These are phyloP conservation scores for Babesia ovata DNA, from an alignment of 169 alveolate genomes.

Conservation along the genomic window DNA sequence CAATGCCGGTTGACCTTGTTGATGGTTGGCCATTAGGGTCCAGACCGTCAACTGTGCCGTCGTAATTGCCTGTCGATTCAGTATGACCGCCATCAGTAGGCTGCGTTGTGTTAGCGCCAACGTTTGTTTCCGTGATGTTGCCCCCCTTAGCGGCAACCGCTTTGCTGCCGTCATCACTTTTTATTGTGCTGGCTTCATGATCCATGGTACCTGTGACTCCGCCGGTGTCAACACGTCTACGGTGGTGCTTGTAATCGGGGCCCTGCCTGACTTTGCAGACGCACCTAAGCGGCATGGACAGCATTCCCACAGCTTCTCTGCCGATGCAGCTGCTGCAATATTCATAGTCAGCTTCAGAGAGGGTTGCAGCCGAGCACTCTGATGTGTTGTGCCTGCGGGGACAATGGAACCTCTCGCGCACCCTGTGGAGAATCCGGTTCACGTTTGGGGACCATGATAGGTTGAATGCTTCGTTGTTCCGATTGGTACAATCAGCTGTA, in stretches of 20 bases:
- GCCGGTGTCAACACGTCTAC: not conserved
- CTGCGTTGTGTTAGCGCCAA: not conserved
- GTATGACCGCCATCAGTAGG: not conserved
- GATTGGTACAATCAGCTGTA: no score
- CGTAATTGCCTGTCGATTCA: not conserved
- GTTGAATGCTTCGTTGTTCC: constrained; percentile 5
- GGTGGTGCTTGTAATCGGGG: not conserved
- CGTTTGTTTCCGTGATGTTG: not conserved
- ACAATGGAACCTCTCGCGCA: not conserved
- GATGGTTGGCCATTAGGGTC: not conserved
- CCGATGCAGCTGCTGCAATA: constrained; percentile 32
- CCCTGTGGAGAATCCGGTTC: not conserved
- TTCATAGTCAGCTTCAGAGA: constrained; percentile 29
- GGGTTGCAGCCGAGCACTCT: not conserved
- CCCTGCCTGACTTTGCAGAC: constrained; percentile 21
- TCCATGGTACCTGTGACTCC: not conserved
- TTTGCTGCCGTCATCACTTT: not conserved
- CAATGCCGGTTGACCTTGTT: not conserved
- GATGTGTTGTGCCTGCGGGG: not conserved
- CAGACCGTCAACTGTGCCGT: not conserved
- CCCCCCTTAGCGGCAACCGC: not conserved
- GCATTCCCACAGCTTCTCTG: constrained; percentile 54
- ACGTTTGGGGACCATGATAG: constrained; percentile 32
- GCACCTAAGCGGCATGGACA: constrained; percentile 14
- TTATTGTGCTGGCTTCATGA: not conserved